These are phyloP conservation scores for Aphanomyces cochlioides DNA, from an alignment of 352 stramenopile species.

Conservation along the genomic window DNA sequence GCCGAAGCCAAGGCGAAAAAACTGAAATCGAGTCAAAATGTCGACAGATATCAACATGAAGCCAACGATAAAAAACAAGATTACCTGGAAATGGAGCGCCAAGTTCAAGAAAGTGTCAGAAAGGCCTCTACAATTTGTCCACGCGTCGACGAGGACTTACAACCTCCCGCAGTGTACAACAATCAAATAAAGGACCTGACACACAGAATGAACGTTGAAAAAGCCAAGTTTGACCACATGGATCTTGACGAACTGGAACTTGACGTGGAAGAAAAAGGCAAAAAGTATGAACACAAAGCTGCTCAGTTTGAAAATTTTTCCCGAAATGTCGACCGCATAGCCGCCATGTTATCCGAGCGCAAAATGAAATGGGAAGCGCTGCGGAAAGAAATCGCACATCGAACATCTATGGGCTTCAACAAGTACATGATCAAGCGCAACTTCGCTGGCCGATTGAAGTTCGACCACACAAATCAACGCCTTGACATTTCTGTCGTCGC, in stretches of 20 bases:
- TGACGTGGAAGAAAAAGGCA: conserved; percentile 66
- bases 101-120: conserved; percentile 13
- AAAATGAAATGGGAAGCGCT: conserved; percentile 71
- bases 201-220: conserved; percentile 69
- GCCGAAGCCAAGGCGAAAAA: conserved; percentile 4
- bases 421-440: conserved; percentile 81
- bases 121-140: conserved; percentile 18
- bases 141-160: conserved; percentile 21
- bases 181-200: conserved; percentile 77
- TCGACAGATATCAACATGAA: not conserved
- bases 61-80: not conserved
- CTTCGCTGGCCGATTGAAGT: conserved; percentile 80
- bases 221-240: conserved; percentile 75
- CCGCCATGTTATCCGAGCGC: conserved; percentile 69
- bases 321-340: conserved; percentile 57
- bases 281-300: conserved; percentile 70
- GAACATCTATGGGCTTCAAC: conserved; percentile 80
- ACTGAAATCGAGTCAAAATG: not conserved
- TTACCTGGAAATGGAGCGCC: not conserved
- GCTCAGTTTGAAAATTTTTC: conserved; percentile 45
- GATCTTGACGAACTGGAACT: conserved; percentile 67
- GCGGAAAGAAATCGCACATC: conserved; percentile 71
- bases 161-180: conserved; percentile 74
- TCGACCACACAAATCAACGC: conserved; percentile 66
- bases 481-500: conserved; percentile 78